phyloP scores from a whole-genome alignment of 768 basidiomycete genomes.

The Dacryopinax spathularia region DNA sequence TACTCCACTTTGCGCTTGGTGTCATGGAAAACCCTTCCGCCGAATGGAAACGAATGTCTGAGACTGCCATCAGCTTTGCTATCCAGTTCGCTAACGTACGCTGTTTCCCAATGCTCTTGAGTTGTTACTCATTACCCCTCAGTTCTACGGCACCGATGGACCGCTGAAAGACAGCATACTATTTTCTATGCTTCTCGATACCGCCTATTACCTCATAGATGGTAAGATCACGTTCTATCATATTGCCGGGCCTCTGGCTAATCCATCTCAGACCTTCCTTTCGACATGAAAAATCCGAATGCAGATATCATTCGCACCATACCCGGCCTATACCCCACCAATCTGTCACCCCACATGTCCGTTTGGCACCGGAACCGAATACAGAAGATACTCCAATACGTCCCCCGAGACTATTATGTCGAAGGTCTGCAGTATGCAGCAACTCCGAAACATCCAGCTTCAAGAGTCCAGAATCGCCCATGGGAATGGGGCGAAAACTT shows the following conservation, averaged over 20 bases:
- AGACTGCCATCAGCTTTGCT: conserved; percentile 30
- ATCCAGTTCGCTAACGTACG: conserved; percentile 42
- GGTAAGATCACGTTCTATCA: conserved; percentile 31
- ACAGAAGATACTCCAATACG: conserved; percentile 41
- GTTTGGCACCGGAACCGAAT: conserved; percentile 44
- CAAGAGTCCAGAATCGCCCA: conserved; percentile 53
- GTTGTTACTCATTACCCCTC: background rate
- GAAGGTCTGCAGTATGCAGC: conserved; percentile 45
- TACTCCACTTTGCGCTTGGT: conserved; percentile 60
- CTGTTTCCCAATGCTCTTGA: conserved; percentile 8
- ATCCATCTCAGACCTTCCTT: conserved; percentile 41
- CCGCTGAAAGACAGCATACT: conserved; percentile 32
- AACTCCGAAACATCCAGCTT: conserved; percentile 5
- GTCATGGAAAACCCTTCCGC: conserved; percentile 46
- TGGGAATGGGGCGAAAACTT: conserved; percentile 82
- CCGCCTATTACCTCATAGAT: conserved; percentile 56
- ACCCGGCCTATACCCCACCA: conserved; percentile 36
- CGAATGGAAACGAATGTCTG: conserved; percentile 34
- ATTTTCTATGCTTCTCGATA: conserved; percentile 58
- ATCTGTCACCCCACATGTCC: conserved; percentile 44
- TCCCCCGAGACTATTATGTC: conserved; percentile 38
- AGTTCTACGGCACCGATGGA: conserved; percentile 9
- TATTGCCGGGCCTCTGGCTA: background rate
- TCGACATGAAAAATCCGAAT: conserved; percentile 38
- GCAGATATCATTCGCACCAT: conserved; percentile 55